A percentile compares a stretch with the other conserved stretches of the same genome.
Evolutionary conservation across 2,329 filamentous ascomycete species (phyloP).

Genomic region (Talaromyces sp.): DNA sequence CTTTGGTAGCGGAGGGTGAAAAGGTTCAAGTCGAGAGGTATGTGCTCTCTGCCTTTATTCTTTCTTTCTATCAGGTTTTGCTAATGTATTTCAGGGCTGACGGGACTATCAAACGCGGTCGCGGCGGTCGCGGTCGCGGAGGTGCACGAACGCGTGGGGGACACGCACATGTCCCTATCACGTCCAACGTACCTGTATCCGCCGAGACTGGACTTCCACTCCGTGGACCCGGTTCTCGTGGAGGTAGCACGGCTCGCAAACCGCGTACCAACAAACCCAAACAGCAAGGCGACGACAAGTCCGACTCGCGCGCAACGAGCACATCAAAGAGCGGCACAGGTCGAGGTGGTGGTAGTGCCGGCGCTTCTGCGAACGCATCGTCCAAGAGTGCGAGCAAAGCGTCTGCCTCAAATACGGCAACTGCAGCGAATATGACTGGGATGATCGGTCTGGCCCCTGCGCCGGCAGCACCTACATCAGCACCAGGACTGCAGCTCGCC

Average conservation of each 20-base stretch:
- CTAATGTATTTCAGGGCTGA: conserved; percentile 56
- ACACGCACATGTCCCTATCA: conserved; percentile 67
- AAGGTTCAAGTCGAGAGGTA: conserved; percentile 65
- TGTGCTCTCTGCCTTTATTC: neutral
- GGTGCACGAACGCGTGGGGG: conserved; percentile 51
- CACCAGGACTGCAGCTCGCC: conserved; percentile 26
- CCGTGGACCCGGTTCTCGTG: conserved; percentile 65
- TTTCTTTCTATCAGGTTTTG: neutral
- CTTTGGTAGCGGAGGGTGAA: conserved; percentile 80
- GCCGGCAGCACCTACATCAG: conserved; percentile 11
- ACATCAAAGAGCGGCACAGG: conserved; percentile 29
- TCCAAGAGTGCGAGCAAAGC: neutral
- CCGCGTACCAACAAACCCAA: conserved; percentile 83
- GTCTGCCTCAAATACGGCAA: neutral
- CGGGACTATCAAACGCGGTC: conserved; percentile 63
- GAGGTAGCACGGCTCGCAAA: conserved; percentile 70
- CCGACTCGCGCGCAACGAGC: conserved; percentile 48
- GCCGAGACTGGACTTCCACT: conserved; percentile 82
- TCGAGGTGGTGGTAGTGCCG: conserved; percentile 19
- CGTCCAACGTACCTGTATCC: conserved; percentile 80
- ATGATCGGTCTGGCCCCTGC: conserved; percentile 28
- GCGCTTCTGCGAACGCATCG: conserved; percentile 7
- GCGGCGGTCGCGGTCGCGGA: conserved; percentile 53
- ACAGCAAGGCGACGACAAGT: conserved; percentile 78
- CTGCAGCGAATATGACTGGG: neutral